Evolutionary conservation across 2,329 filamentous ascomycete genomes (phyloP).

Genomic region (Alternaria atra): DNA sequence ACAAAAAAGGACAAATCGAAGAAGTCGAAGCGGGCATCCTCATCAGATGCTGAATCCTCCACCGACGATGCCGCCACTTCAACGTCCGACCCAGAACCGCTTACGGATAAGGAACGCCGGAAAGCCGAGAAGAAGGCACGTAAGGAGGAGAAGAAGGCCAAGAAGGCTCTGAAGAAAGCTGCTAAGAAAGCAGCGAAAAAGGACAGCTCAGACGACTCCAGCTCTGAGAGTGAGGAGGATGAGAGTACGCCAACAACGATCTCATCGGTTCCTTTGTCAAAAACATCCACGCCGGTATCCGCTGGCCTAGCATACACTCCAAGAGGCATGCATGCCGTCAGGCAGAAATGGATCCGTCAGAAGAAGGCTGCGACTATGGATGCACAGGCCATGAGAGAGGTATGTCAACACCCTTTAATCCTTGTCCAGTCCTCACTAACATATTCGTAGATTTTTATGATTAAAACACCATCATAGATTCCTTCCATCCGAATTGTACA

Average conservation of each 20-base stretch:
- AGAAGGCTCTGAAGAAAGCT: conserved; percentile 60
- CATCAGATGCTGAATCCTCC: conserved; percentile 33
- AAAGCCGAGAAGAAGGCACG: conserved; percentile 56
- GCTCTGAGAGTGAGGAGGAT: conserved; percentile 41
- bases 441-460: conserved; percentile 47
- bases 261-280: conserved; percentile 49
- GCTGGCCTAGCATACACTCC: conserved; percentile 50
- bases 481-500: neutral
- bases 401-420: conserved; percentile 49
- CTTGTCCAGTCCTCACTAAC: conserved; percentile 18
- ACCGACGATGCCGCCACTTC: conserved; percentile 27
- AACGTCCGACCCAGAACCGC: conserved; percentile 42
- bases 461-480: conserved; percentile 44
- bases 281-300: conserved; percentile 56
- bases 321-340: conserved; percentile 74
- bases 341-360: conserved; percentile 85
- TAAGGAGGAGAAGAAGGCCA: conserved; percentile 55
- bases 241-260: conserved; percentile 40
- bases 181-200: conserved; percentile 53
- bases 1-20: conserved; percentile 42
- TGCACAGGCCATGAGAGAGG: conserved; percentile 84
- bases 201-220: conserved; percentile 32
- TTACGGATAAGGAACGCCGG: conserved; percentile 53
- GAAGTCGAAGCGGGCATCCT: conserved; percentile 35
- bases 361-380: conserved; percentile 87